A percentile compares a stretch with the other conserved stretches of the same genome.
These are phyloP conservation scores for Lanmaoa pseudosensibilis DNA, from an alignment of 768 basidiomycete species.

Conservation along the genomic window DNA sequence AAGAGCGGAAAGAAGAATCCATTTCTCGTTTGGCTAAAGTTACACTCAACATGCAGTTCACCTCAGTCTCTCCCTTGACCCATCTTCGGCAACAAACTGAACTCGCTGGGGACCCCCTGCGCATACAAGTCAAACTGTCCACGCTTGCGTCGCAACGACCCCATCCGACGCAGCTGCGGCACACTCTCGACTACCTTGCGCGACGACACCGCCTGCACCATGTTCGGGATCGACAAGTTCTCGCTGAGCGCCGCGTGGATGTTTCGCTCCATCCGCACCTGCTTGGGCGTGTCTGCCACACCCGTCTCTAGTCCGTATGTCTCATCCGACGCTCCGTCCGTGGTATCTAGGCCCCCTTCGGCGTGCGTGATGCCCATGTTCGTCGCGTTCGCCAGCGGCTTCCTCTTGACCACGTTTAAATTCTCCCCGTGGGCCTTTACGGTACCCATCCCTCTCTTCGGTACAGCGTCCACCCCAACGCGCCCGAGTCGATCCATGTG, in stretches of 20 bases:
- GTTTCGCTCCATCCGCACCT: slow-evolving; percentile 4
- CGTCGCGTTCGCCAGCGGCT: slow-evolving; percentile 16
- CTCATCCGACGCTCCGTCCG: background rate
- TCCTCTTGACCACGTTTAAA: slow-evolving; percentile 10
- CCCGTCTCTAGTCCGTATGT: background rate
- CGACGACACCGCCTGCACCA: slow-evolving; percentile 1
- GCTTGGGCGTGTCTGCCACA: slow-evolving; percentile 10
- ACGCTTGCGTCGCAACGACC: slow-evolving; percentile 8
- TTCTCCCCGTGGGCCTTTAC: slow-evolving; percentile 1
- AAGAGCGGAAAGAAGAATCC: too few species aligned
- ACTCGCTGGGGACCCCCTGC: slow-evolving; percentile 10
- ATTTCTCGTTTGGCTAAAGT: too few species aligned
- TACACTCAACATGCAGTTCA: too few species aligned
- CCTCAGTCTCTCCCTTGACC: background rate
- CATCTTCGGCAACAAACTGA: slow-evolving; percentile 14
- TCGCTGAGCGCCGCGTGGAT: slow-evolving; percentile 15
- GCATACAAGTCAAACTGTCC: slow-evolving; percentile 18
- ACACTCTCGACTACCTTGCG: slow-evolving; percentile 5
- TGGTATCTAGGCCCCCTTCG: background rate
- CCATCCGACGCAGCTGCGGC: background rate
- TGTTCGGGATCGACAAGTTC: slow-evolving; percentile 20
- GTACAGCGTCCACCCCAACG: background rate
- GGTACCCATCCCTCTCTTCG: background rate
- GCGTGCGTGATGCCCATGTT: background rate
- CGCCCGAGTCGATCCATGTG: slow-evolving; percentile 7